Evolutionary conservation across 495 filamentous ascomycete species (phyloP).

Genomic region (Parathielavia hyrcaniae): DNA sequence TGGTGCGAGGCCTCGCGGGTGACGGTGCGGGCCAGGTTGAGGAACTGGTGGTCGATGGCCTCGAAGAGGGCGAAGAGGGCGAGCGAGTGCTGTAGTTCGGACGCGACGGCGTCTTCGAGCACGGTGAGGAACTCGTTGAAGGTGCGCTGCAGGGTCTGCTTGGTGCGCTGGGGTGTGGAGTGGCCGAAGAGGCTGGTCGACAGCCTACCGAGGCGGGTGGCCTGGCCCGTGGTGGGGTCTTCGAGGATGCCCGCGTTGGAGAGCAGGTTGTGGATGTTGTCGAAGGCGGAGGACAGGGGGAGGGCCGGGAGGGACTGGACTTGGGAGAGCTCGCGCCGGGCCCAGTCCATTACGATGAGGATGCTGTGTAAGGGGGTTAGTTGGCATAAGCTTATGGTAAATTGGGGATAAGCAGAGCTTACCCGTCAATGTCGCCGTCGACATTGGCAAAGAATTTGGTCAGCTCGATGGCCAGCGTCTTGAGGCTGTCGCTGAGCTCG

Average conservation of each 20-base stretch:
- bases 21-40: slow-evolving; percentile 80
- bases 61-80: slow-evolving; percentile 79
- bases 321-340: slow-evolving; percentile 66
- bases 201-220: slow-evolving; percentile 59
- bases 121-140: slow-evolving; percentile 84
- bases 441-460: slow-evolving; percentile 87
- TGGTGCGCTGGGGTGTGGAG: slow-evolving; percentile 70
- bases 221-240: slow-evolving; percentile 48
- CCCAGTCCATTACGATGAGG: slow-evolving; percentile 92
- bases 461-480: slow-evolving; percentile 70
- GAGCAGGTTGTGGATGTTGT: slow-evolving; percentile 73
- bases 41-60: slow-evolving; percentile 78
- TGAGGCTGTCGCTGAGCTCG: slow-evolving; percentile 72
- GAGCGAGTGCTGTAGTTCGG: slow-evolving; percentile 68
- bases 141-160: slow-evolving; percentile 69
- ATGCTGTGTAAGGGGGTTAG: slow-evolving; percentile 47
- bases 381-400: background rate
- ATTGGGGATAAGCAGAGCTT: slow-evolving; percentile 7
- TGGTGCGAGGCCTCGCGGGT: slow-evolving; percentile 73
- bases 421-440: slow-evolving; percentile 80
- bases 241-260: slow-evolving; percentile 65
- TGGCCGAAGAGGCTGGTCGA: slow-evolving; percentile 70
- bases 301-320: slow-evolving; percentile 46
- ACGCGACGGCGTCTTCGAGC: slow-evolving; percentile 80
- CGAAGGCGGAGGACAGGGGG: slow-evolving; percentile 58